Evolutionary conservation across 495 filamentous ascomycete genomes (phyloP).

Genomic region (Lepidopterella palustris): DNA sequence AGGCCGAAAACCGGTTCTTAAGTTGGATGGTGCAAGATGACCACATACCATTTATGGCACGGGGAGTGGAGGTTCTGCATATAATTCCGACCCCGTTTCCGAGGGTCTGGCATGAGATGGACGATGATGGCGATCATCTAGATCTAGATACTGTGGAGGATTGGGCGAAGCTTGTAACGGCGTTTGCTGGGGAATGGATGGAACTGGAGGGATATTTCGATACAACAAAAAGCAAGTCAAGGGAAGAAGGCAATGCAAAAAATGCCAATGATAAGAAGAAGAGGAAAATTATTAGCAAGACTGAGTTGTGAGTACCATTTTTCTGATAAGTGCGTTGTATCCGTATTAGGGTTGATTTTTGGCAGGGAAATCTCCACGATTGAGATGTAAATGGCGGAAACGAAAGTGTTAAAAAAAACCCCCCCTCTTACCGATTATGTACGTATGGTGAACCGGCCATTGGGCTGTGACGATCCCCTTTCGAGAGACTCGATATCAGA

Average conservation of each 20-base stretch:
- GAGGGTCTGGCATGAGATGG: constrained; percentile 73
- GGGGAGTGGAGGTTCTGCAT: constrained; percentile 84
- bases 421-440: not conserved
- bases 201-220: constrained; percentile 39
- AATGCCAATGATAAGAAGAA: not conserved
- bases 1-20: constrained; percentile 6
- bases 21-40: constrained; percentile 60
- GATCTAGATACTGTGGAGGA: constrained; percentile 79
- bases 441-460: not conserved
- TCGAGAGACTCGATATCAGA: not conserved
- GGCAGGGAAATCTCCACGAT: not conserved
- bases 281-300: not conserved
- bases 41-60: constrained; percentile 77
- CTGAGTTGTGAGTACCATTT: constrained; percentile 3
- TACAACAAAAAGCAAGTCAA: not conserved
- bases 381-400: not conserved
- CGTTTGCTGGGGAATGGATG: constrained; percentile 91
- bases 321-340: not conserved
- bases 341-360: not conserved
- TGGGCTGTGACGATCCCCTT: not conserved
- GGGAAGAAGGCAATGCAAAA: not conserved
- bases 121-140: constrained; percentile 81
- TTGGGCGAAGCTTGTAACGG: constrained; percentile 75
- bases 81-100: constrained; percentile 81
- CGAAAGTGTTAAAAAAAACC: not conserved